Percentiles rank a stretch among this genome's conserved stretches.
Evolutionary conservation across 176 grass and related monocot species (phyloP).

Genomic region (Cocos nucifera): DNA sequence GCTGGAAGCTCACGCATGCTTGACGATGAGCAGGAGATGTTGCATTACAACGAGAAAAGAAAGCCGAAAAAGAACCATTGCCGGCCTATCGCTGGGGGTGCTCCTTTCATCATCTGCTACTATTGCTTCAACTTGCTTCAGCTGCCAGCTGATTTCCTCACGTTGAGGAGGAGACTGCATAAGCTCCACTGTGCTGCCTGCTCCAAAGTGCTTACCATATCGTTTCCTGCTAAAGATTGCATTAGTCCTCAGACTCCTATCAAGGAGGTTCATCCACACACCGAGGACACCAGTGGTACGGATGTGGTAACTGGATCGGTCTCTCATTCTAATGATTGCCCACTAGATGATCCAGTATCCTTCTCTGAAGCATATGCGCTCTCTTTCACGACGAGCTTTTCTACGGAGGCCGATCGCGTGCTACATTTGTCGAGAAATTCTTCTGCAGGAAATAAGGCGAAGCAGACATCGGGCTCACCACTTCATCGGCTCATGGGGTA

Average conservation of each 20-base stretch:
- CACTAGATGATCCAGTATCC: slow-evolving; percentile 24
- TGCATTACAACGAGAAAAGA: slow-evolving; percentile 16
- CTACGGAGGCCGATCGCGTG: slow-evolving; percentile 15
- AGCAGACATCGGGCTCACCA: background rate
- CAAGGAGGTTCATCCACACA: slow-evolving; percentile 10
- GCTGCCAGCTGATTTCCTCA: slow-evolving; percentile 42
- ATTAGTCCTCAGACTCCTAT: slow-evolving; percentile 2
- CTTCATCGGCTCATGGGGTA: slow-evolving; percentile 17
- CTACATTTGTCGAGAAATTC: slow-evolving; percentile 22
- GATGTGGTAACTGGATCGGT: slow-evolving; percentile 13
- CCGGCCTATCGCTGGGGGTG: slow-evolving; percentile 50
- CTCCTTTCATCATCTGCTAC: slow-evolving; percentile 62
- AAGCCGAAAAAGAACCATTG: slow-evolving; percentile 31
- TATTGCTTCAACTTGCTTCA: slow-evolving; percentile 51
- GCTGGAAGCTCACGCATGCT: slow-evolving; percentile 12
- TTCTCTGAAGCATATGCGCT: slow-evolving; percentile 31
- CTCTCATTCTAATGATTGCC: slow-evolving; percentile 21
- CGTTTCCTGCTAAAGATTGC: slow-evolving; percentile 28
- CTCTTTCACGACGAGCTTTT: slow-evolving; percentile 44
- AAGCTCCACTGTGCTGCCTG: slow-evolving; percentile 59
- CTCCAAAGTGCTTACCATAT: slow-evolving; percentile 29
- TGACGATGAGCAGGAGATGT: slow-evolving; percentile 27
- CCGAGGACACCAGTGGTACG: background rate
- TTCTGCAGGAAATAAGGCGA: background rate
- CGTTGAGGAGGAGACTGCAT: slow-evolving; percentile 11